Percentiles rank a stretch among this genome's conserved stretches.
These are phyloP conservation scores for Mimosa pudica DNA, from an alignment of 306 rosid species.

Conservation along the genomic window DNA sequence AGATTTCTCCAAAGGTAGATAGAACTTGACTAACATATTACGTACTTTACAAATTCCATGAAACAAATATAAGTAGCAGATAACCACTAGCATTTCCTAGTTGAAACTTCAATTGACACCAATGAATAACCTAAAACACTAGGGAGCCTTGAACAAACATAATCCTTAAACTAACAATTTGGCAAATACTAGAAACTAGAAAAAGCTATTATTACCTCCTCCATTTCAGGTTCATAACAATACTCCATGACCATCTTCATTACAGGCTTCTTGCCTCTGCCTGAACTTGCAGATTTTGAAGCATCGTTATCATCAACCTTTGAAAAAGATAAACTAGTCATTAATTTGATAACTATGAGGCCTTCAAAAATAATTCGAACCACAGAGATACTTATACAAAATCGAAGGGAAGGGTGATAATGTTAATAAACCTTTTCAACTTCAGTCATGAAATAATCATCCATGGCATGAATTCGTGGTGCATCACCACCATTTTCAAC, in stretches of 20 bases:
- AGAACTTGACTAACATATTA: background rate
- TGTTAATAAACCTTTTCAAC: constrained; percentile 79
- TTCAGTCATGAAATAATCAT: constrained; percentile 95
- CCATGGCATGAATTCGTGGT: constrained; percentile 97
- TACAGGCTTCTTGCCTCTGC: constrained; percentile 77
- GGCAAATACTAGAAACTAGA: background rate
- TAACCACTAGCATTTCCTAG: constrained; percentile 5
- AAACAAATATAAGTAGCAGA: constrained; percentile 25
- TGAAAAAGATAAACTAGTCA: constrained; percentile 23
- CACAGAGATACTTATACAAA: background rate
- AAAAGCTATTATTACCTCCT: constrained; percentile 62
- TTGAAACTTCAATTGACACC: constrained; percentile 19
- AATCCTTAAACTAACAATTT: background rate
- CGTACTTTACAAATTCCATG: constrained; percentile 5
- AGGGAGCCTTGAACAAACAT: background rate
- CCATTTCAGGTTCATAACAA: constrained; percentile 99
- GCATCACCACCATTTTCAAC: constrained; percentile 87
- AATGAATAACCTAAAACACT: constrained; percentile 24
- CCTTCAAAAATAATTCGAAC: constrained; percentile 21
- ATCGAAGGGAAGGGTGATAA: constrained; percentile 18
- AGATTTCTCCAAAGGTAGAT: constrained; percentile 18
- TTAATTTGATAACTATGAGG: constrained; percentile 22
- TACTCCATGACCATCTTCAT: constrained; percentile 90
- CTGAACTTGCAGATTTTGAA: constrained; percentile 68
- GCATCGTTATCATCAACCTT: constrained; percentile 76